Conservation (phyloP, 2,329 filamentous ascomycete species). For the Phoma sp. region DNA sequence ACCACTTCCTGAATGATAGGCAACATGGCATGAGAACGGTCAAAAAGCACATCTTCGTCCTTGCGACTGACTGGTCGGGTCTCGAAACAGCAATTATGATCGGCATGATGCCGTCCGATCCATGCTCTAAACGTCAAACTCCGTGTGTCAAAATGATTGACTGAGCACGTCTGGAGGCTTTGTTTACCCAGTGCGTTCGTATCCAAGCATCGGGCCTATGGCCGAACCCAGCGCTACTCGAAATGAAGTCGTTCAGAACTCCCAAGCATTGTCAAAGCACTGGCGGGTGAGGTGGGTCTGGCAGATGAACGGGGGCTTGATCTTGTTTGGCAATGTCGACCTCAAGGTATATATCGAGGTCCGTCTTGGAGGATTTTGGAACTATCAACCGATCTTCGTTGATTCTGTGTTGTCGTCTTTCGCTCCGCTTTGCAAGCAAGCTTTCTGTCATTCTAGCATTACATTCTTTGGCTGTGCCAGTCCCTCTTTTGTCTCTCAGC, state of each 20-base stretch:
- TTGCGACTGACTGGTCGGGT: slow-evolving; percentile 4
- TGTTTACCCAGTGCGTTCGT: slow-evolving; percentile 9
- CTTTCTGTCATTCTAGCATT: slow-evolving; percentile 17
- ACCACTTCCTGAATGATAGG: not conserved
- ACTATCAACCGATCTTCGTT: slow-evolving; percentile 19
- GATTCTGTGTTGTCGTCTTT: slow-evolving; percentile 17
- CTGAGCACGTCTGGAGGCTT: slow-evolving; percentile 7
- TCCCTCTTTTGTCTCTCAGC: slow-evolving; percentile 11
- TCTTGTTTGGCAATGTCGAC: slow-evolving; percentile 12
- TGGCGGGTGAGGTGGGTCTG: slow-evolving; percentile 15
- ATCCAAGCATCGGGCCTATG: slow-evolving; percentile 4
- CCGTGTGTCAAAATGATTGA: slow-evolving; percentile 13
- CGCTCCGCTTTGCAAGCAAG: slow-evolving; percentile 18
- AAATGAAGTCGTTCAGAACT: slow-evolving; percentile 7
- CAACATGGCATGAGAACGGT: not conserved
- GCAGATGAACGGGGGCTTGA: slow-evolving; percentile 19
- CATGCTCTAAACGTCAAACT: not conserved
- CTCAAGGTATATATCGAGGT: slow-evolving; percentile 20
- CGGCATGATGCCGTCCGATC: slow-evolving; percentile 8
- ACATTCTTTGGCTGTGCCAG: slow-evolving; percentile 26
- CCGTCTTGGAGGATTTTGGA: not conserved
- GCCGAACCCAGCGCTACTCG: slow-evolving; percentile 14
- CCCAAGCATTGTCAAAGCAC: slow-evolving; percentile 18
- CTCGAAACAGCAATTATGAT: slow-evolving; percentile 21
- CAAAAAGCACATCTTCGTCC: slow-evolving; percentile 1